These are phyloP conservation scores for Quercus gilva DNA, from an alignment of 306 rosid species.

Conservation along the genomic window DNA sequence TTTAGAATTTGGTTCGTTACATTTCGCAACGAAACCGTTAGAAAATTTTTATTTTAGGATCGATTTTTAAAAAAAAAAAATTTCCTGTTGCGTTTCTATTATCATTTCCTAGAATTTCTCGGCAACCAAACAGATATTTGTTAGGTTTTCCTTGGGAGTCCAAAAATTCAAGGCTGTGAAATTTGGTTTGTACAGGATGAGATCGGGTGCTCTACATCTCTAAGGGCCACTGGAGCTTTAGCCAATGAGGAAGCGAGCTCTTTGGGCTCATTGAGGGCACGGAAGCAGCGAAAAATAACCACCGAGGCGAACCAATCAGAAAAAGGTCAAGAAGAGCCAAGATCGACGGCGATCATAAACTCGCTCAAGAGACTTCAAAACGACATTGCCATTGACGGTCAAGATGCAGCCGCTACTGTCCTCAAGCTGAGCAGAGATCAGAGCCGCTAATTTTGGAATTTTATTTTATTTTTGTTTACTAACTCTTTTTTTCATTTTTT, in stretches of 20 bases:
- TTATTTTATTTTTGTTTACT: not conserved
- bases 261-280: slow-evolving; percentile 16
- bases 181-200: slow-evolving; percentile 29
- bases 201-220: slow-evolving; percentile 5
- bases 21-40: too few species aligned
- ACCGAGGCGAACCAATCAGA: slow-evolving; percentile 7
- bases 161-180: not conserved
- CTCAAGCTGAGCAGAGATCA: slow-evolving; percentile 37
- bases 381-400: not conserved
- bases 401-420: slow-evolving; percentile 28
- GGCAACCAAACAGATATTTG: slow-evolving; percentile 1
- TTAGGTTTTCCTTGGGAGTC: not conserved
- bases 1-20: too few species aligned
- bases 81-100: not conserved
- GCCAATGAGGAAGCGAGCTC: slow-evolving; percentile 27
- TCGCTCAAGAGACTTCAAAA: slow-evolving; percentile 30
- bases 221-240: not conserved
- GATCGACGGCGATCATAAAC: slow-evolving; percentile 29
- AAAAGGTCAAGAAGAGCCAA: slow-evolving; percentile 1
- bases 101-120: not conserved
- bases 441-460: slow-evolving; percentile 8
- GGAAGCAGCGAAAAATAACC: slow-evolving; percentile 24
- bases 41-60: not conserved
- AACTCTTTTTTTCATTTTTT: not conserved
- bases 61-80: too few species aligned